Base-by-base conservation (phyloP, 1,284 basidiomycete genomes). In the Leucoagaricus sp. region DNA sequence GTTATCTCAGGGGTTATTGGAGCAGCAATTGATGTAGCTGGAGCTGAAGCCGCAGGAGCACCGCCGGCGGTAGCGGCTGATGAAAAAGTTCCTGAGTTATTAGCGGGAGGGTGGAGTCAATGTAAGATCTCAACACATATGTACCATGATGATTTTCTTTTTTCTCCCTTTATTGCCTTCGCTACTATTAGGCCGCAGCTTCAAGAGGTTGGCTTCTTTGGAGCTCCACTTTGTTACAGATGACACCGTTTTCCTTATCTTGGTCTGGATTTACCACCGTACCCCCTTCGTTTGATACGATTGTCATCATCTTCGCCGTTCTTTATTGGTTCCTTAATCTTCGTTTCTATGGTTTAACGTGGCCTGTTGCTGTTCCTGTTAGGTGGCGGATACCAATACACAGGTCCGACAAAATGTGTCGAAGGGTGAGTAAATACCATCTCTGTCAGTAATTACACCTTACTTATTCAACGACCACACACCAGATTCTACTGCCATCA, bases 371-470 rank as follows among this genome's bases (percentile, higher is more conserved):
- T 28, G 4, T 19, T 19, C 9, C 15, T 31, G 6, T 23, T 13
- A 57, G 55, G 55, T 33, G 55, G 55, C 19, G 55, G 55, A 21
- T 57, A 51, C 15, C 15, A 57, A 15, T 57, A 51, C 31, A 40
- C 42, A 17, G 55, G 55, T 25, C 55, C 49, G 26, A 57, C 49
- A 31, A 13, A 57, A 28, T 57, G 55, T 34, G 49, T 47, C 41
- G 49, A 51, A n/a, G 55, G 55, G 49, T 57, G 19, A 46, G 55
- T 41, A 8, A 10, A 2, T 13, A 17, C n/a, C 25, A 38, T 9
- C 31, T 28, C 23, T 34, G 10, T 6, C 7, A 29, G 15, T 41
- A 10, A 23, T 15, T 6, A 48, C 26, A 25, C 12, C n/a, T 45
- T n/a, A 19, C 29, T 15, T 23, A 31, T 13, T 15, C n/a, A 34